A percentile compares a stretch with the other conserved stretches of the same genome.
Conservation (phyloP, 352 stramenopile species). For the Pythium guiyangense region DNA sequence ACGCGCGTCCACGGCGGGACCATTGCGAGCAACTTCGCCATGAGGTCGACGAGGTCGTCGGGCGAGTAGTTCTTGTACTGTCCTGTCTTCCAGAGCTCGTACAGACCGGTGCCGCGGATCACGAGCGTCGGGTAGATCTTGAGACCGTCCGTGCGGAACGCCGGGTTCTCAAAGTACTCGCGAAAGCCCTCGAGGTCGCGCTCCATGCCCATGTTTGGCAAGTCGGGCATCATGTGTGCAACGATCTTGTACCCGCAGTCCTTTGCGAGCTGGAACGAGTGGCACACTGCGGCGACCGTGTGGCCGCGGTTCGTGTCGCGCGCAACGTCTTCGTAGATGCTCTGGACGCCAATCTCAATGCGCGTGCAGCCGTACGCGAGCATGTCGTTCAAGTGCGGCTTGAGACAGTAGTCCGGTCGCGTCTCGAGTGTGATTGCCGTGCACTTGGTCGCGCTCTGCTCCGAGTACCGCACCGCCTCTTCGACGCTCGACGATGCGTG, state of each 20-base stretch:
- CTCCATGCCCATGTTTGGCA: constrained; percentile 97
- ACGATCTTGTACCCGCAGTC: constrained; percentile 98
- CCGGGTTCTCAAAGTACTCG: constrained; percentile 96
- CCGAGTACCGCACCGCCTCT: constrained; percentile 93
- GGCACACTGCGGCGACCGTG: constrained; percentile 89
- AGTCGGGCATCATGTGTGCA: constrained; percentile 97
- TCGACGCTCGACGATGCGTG: constrained; percentile 88
- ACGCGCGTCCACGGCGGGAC: constrained; percentile 95
- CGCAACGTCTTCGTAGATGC: constrained; percentile 93
- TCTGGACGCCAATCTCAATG: constrained; percentile 97
- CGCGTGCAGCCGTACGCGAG: constrained; percentile 95
- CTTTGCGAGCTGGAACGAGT: constrained; percentile 81
- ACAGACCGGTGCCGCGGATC: constrained; percentile 95
- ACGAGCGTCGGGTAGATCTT: constrained; percentile 97
- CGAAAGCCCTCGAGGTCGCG: constrained; percentile 93
- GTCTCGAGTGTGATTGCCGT: constrained; percentile 98
- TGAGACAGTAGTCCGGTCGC: constrained; percentile 96
- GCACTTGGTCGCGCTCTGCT: constrained; percentile 83
- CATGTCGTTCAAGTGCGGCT: constrained; percentile 96
- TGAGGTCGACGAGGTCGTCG: constrained; percentile 88
- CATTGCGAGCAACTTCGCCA: constrained; percentile 90
- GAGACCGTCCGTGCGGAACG: constrained; percentile 94
- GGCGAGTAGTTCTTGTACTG: constrained; percentile 88
- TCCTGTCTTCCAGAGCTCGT: constrained; percentile 97
- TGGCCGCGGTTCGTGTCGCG: constrained; percentile 93